Conservation (phyloP, 768 basidiomycete species). For the Lactifluus subvellereus region DNA sequence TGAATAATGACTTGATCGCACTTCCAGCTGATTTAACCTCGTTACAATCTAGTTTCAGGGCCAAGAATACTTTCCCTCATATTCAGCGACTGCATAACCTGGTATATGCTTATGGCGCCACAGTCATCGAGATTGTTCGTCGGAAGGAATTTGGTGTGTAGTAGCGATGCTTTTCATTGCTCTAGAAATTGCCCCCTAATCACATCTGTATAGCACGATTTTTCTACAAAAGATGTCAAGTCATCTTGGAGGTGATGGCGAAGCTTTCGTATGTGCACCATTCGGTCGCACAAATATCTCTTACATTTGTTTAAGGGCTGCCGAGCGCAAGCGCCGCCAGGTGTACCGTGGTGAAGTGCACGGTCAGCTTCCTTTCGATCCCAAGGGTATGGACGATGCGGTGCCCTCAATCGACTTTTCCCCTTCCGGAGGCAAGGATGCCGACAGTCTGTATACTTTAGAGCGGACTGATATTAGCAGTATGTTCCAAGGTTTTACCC, state of each 20-base stretch:
- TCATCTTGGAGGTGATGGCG: conserved; percentile 80
- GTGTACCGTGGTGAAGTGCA: conserved; percentile 81
- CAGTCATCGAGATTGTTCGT: conserved; percentile 84
- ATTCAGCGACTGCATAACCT: conserved; percentile 84
- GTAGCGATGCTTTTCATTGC: not conserved
- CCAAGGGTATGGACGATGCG: conserved; percentile 72
- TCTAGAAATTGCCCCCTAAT: not conserved
- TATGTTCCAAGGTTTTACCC: conserved; percentile 32
- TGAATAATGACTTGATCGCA: conserved; percentile 78
- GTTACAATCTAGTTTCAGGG: conserved; percentile 68
- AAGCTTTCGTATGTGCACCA: conserved; percentile 66
- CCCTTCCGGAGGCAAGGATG: conserved; percentile 57
- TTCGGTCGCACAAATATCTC: not conserved
- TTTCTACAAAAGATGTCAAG: conserved; percentile 75
- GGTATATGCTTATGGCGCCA: conserved; percentile 88
- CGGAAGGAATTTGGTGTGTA: conserved; percentile 81
- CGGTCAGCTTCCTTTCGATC: conserved; percentile 83
- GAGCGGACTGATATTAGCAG: conserved; percentile 68
- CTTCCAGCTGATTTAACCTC: conserved; percentile 58
- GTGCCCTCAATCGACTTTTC: conserved; percentile 78
- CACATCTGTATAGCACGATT: conserved; percentile 49
- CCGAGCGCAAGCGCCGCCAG: conserved; percentile 76
- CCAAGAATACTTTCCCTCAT: conserved; percentile 82
- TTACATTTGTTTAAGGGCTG: conserved; percentile 40
- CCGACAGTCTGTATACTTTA: conserved; percentile 48